Conservation (phyloP, 176 grass and related monocot genomes). For the Areca catechu region DNA sequence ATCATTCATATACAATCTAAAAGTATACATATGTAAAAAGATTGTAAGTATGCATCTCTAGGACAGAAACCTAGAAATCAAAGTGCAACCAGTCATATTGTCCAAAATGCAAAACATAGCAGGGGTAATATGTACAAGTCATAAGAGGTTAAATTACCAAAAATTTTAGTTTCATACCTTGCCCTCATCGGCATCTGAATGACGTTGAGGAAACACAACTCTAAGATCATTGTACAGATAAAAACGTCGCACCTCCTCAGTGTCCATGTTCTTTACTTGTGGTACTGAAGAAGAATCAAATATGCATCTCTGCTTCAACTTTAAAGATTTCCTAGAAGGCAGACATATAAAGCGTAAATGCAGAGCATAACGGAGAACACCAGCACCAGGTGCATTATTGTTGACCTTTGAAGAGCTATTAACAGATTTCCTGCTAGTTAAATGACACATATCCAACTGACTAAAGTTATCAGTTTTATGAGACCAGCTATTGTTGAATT, state of each 20-base stretch:
- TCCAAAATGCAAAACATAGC: no score
- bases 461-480: slow-evolving; percentile 22
- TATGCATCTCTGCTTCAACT: slow-evolving; percentile 50
- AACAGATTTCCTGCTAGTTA: slow-evolving; percentile 30
- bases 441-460: slow-evolving; percentile 20
- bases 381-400: slow-evolving; percentile 35
- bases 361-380: slow-evolving; percentile 83
- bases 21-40: no score
- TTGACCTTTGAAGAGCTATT: slow-evolving; percentile 44
- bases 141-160: not conserved
- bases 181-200: slow-evolving; percentile 88
- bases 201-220: slow-evolving; percentile 92
- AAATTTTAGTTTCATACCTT: slow-evolving; percentile 45
- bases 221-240: slow-evolving; percentile 95
- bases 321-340: slow-evolving; percentile 44
- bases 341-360: slow-evolving; percentile 83
- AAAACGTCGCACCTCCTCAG: slow-evolving; percentile 46
- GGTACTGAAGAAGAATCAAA: slow-evolving; percentile 39
- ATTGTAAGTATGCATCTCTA: no score
- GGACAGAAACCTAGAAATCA: not conserved
- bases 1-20: no score
- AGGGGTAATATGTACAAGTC: no score
- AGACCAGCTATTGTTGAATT: no score
- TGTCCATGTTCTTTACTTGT: not conserved
- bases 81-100: no score